These are phyloP conservation scores for Rhodotorula toruloides DNA, from an alignment of 768 basidiomycete genomes.

Conservation along the genomic window DNA sequence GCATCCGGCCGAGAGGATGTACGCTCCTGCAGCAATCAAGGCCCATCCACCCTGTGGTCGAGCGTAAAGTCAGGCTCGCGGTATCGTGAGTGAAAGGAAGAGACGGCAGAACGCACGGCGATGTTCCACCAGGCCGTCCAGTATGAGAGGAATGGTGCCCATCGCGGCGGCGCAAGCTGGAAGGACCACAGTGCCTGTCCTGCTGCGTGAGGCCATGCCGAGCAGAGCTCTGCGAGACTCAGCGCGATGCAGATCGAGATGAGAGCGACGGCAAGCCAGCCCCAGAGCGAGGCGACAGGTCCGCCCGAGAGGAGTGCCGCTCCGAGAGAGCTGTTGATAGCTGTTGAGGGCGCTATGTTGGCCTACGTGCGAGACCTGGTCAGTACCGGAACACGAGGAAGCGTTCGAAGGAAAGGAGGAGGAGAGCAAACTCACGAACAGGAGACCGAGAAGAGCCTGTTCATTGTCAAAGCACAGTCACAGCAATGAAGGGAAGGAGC, in stretches of 20 bases:
- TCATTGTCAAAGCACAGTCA: too few relatives aligned
- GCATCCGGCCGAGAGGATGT: conserved; percentile 10
- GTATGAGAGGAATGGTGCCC: conserved; percentile 6
- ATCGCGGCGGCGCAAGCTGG: conserved; percentile 9
- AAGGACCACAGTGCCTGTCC: conserved; percentile 27
- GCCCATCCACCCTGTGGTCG: too few relatives aligned
- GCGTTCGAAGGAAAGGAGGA: too few relatives aligned
- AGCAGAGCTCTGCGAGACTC: conserved; percentile 21
- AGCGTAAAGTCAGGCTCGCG: too few relatives aligned
- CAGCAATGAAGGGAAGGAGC: background rate
- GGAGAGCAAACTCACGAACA: too few relatives aligned
- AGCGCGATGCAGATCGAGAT: conserved; percentile 9
- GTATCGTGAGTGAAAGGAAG: too few relatives aligned
- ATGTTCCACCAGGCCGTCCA: conserved; percentile 14
- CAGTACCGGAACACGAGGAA: too few relatives aligned
- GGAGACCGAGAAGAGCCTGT: background rate
- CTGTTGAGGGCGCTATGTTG: conserved; percentile 15
- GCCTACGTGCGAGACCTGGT: too few relatives aligned
- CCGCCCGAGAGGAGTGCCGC: conserved; percentile 17
- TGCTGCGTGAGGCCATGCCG: conserved; percentile 25
- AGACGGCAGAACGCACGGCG: conserved; percentile 1
- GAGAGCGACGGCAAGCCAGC: conserved; percentile 15
- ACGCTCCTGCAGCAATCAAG: conserved; percentile 9
- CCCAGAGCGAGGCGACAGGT: conserved; percentile 13
- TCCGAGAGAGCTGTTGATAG: conserved; percentile 9